These are phyloP conservation scores for Ganoderma sp. DNA, from an alignment of 1,284 basidiomycete genomes.

Conservation along the genomic window DNA sequence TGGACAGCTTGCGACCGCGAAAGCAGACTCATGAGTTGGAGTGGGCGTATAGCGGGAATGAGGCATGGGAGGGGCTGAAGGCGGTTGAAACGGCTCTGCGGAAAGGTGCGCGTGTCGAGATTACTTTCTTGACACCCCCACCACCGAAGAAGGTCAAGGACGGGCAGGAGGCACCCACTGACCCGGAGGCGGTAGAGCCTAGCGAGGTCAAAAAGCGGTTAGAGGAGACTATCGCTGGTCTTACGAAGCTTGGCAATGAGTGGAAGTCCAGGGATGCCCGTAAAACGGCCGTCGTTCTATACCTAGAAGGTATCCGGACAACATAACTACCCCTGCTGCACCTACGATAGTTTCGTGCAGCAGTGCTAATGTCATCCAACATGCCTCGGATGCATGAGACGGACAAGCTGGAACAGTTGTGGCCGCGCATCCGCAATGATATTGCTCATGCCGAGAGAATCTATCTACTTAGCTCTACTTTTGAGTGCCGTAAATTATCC, in stretches of 20 bases:
- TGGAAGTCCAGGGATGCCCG: slow-evolving; percentile 53
- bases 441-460: background rate
- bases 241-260: slow-evolving; percentile 57
- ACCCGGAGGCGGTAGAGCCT: slow-evolving; percentile 19
- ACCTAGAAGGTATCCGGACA: slow-evolving; percentile 43
- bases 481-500: background rate
- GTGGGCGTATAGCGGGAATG: slow-evolving; percentile 24
- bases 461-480: slow-evolving; percentile 4
- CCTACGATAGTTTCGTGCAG: background rate
- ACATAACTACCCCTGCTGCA: slow-evolving; percentile 9
- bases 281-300: slow-evolving; percentile 48
- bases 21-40: slow-evolving; percentile 24
- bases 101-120: slow-evolving; percentile 26
- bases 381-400: background rate
- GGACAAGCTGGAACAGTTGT: background rate
- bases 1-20: slow-evolving; percentile 40
- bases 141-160: slow-evolving; percentile 22
- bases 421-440: background rate
- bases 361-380: background rate
- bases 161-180: background rate
- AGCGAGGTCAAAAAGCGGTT: slow-evolving; percentile 41
- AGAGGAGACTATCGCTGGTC: slow-evolving; percentile 45
- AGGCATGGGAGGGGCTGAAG: slow-evolving; percentile 23
- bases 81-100: slow-evolving; percentile 20
- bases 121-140: slow-evolving; percentile 24